These are phyloP conservation scores for Aspergillaceae sp. DNA, from an alignment of 2,329 filamentous ascomycete genomes.

Conservation along the genomic window DNA sequence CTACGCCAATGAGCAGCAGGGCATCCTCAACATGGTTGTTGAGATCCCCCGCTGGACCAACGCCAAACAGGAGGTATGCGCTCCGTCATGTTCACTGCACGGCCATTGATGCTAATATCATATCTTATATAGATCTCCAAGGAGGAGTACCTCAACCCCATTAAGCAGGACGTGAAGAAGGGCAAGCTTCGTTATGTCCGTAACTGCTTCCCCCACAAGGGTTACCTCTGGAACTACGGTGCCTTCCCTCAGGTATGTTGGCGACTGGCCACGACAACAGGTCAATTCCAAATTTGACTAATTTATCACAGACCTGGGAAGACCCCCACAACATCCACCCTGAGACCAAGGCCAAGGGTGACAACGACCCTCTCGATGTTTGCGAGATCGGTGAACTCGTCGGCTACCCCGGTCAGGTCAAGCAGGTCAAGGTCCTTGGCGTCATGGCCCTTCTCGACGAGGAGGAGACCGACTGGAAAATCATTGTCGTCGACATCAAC, in stretches of 20 bases:
- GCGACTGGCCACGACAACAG: background rate
- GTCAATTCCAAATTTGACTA: background rate
- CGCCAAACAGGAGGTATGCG: constrained; percentile 89
- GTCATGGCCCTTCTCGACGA: constrained; percentile 99
- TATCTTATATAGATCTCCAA: constrained; percentile 73
- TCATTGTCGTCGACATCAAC: constrained; percentile 98
- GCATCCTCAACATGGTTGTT: constrained; percentile 96
- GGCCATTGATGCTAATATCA: constrained; percentile 9
- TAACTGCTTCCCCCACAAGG: constrained; percentile 99
- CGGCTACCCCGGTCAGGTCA: constrained; percentile 90
- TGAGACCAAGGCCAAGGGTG: constrained; percentile 99
- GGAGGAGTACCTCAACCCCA: constrained; percentile 95
- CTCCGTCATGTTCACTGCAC: too few species aligned
- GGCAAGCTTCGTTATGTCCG: constrained; percentile 98
- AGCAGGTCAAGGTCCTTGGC: constrained; percentile 99
- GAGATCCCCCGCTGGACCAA: constrained; percentile 99
- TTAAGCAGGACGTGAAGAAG: constrained; percentile 99
- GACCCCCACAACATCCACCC: constrained; percentile 93
- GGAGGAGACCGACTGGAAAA: constrained; percentile 99
- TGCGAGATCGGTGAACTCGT: constrained; percentile 99
- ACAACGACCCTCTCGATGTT: constrained; percentile 98
- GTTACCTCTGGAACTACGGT: constrained; percentile 99
- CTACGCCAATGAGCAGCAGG: constrained; percentile 93
- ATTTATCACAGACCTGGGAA: constrained; percentile 74
- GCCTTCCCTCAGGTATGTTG: constrained; percentile 84